Conservation (phyloP, 176 grass and related monocot species). For the Alopecurus myosuroides region DNA sequence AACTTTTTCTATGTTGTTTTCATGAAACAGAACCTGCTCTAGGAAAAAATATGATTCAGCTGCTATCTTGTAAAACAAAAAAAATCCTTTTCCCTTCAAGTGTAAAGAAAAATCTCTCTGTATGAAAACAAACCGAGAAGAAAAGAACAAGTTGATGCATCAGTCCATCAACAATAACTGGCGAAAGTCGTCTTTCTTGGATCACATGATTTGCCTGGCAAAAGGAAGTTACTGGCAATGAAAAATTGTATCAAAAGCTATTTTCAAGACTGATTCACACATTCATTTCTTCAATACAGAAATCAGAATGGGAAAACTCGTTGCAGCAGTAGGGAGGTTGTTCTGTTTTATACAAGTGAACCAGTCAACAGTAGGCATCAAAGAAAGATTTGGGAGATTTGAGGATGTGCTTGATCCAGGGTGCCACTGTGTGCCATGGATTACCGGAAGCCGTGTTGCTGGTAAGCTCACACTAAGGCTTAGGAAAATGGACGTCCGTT, state of each 20-base stretch:
- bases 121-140: neutral
- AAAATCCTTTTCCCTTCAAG: neutral
- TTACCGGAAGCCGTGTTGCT: conserved; percentile 23
- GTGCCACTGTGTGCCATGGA: conserved; percentile 57
- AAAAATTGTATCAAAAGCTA: neutral
- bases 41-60: neutral
- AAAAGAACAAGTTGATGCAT: no score
- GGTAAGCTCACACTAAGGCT: conserved; percentile 43
- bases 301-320: conserved; percentile 28
- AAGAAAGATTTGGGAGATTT: conserved; percentile 62
- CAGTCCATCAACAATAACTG: no score
- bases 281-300: neutral
- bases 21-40: neutral
- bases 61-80: neutral
- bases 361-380: conserved; percentile 64
- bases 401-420: conserved; percentile 50
- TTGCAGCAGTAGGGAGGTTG: conserved; percentile 37
- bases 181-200: no score
- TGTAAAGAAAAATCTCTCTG: neutral
- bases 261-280: neutral
- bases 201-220: neutral
- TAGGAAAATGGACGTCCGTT: conserved; percentile 38
- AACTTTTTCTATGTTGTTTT: neutral
- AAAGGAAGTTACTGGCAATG: neutral
- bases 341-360: conserved; percentile 54